These are phyloP conservation scores for Trichothecium roseum DNA, from an alignment of 2,329 filamentous ascomycete genomes.

Conservation along the genomic window DNA sequence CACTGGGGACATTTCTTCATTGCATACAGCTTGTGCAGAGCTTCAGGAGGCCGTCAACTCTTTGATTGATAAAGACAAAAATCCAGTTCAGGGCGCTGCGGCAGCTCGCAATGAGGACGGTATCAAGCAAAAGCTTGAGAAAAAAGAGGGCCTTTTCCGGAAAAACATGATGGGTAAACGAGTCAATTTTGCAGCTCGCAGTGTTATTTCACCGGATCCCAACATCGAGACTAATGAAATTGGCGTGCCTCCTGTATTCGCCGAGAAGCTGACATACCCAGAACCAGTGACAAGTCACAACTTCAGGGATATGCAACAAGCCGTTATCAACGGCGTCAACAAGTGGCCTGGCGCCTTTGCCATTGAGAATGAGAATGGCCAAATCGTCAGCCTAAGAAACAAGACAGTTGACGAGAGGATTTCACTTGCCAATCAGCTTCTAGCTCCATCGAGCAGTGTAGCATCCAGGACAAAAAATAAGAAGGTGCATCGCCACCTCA, in stretches of 20 bases:
- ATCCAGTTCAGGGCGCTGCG: constrained; percentile 68
- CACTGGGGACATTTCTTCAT: constrained; percentile 48
- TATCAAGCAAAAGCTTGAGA: constrained; percentile 95
- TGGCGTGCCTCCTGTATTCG: constrained; percentile 95
- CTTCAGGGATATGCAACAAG: constrained; percentile 89
- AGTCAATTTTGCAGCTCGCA: constrained; percentile 94
- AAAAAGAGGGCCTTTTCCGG: constrained; percentile 95
- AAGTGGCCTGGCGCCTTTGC: constrained; percentile 91
- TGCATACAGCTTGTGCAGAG: constrained; percentile 72
- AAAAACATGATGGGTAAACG: constrained; percentile 99
- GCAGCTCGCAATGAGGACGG: constrained; percentile 77
- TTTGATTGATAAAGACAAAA: constrained; percentile 83
- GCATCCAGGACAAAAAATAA: constrained; percentile 75
- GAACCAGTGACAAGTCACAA: constrained; percentile 97
- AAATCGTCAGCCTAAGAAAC: constrained; percentile 75
- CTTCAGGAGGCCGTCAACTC: constrained; percentile 87
- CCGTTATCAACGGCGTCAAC: constrained; percentile 87
- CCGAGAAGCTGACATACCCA: constrained; percentile 89
- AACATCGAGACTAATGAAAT: constrained; percentile 99
- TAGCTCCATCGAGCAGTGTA: constrained; percentile 69
- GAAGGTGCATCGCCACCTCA: constrained; percentile 92
- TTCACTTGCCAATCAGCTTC: constrained; percentile 83
- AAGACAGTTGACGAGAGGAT: constrained; percentile 83
- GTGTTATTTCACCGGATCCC: constrained; percentile 95
- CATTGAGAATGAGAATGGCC: constrained; percentile 91